Base-by-base conservation (phyloP, 2,329 filamentous ascomycete genomes). In the Reticulascus tulasneorum region DNA sequence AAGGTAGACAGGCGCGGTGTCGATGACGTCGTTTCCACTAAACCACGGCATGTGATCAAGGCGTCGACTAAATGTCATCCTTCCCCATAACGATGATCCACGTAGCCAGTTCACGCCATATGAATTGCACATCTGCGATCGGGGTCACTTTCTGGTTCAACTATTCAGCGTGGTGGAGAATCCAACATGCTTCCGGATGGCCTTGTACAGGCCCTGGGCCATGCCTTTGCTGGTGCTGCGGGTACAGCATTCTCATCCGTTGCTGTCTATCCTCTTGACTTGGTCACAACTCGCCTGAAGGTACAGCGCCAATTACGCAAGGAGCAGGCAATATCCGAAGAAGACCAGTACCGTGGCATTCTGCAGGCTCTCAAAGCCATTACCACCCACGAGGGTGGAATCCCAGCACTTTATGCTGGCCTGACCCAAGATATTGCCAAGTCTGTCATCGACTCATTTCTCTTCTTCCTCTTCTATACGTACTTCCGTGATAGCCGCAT, bases 381-480 rank as follows among this genome's bases (percentile, higher is more conserved):
- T 46, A 84, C 83, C 51, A 63, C 68, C 22, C 67, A 74, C 21
- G 84, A 89, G 58, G 86, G 86, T n/a, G 79, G 84, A 4, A 47
- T 82, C 13, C 54, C 58, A 33, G 85, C 82, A 1, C 81, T 94
- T 47, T 95, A 85, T 54, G 72, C 68, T 17, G 83, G 83, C 18
- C 58, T 84, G 2, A 62, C 70, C 7, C 71, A 75, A 23, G 82
- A 86, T 52, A 77, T 82, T 9, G 70, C 66, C 50, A 87, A 85
- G 58, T 80, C 77, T 17, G 69, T 82, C 16, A 71, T 78, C 20
- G 87, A 93, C 63, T 86, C 83, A 38, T 91, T 93, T 55, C 69
- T 94, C 33, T 94, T 94, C 68, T 94, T 94, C 63, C 72, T 91
- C 13, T 82, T 86, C 40, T 94, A 94, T 62, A 85, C 72, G 43